Evolutionary conservation across 2,329 filamentous ascomycete genomes (phyloP).

Genomic region (Mariannaea elegans): DNA sequence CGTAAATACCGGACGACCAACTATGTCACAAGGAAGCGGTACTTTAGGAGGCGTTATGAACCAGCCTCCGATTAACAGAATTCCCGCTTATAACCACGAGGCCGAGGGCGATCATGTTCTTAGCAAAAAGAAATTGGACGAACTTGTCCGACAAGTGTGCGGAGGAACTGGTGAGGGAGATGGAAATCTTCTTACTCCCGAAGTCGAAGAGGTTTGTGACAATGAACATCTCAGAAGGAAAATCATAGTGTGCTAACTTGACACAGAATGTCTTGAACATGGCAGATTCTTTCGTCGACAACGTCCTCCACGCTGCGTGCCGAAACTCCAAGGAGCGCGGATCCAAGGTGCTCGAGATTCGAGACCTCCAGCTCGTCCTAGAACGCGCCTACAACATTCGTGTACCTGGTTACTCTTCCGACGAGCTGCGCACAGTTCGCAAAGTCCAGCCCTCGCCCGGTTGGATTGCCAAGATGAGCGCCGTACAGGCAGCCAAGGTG

Average conservation of each 20-base stretch:
- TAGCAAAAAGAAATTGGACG: constrained; percentile 98
- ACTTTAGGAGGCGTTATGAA: constrained; percentile 84
- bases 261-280: constrained; percentile 84
- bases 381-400: constrained; percentile 90
- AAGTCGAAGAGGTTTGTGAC: constrained; percentile 89
- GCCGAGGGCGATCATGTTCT: constrained; percentile 91
- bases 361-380: constrained; percentile 83
- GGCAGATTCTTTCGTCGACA: constrained; percentile 95
- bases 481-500: constrained; percentile 92
- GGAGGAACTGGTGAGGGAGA: constrained; percentile 79
- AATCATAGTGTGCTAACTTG: constrained; percentile 27
- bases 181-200: constrained; percentile 82
- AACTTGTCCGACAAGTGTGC: constrained; percentile 92
- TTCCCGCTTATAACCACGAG: constrained; percentile 86
- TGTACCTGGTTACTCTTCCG: constrained; percentile 92
- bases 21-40: constrained; percentile 80
- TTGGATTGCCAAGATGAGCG: constrained; percentile 98
- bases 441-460: constrained; percentile 88
- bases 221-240: not conserved
- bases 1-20: constrained; percentile 76
- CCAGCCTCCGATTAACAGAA: constrained; percentile 84
- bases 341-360: constrained; percentile 88
- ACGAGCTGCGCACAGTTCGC: constrained; percentile 92
- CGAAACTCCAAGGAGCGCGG: constrained; percentile 92
- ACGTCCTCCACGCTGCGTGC: constrained; percentile 86